Percentiles rank a stretch among this genome's conserved stretches.
These are phyloP conservation scores for Malus fusca DNA, from an alignment of 306 rosid species.

Conservation along the genomic window DNA sequence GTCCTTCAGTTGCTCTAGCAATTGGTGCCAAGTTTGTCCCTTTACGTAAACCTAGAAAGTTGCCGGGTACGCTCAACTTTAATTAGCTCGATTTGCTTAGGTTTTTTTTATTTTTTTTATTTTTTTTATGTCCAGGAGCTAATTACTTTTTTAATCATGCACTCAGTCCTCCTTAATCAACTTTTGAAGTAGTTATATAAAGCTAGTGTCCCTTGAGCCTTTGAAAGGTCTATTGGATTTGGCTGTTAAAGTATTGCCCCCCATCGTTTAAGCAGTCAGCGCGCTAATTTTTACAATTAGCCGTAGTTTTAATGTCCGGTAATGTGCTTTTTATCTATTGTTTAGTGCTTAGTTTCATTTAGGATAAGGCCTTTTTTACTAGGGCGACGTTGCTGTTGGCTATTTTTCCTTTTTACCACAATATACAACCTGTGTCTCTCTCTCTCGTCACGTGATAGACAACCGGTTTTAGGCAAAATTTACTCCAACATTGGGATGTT, in stretches of 20 bases:
- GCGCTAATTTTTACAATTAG: neutral
- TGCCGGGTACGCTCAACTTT: conserved; percentile 54
- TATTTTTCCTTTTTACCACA: neutral
- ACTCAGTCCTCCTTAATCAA: neutral
- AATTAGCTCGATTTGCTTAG: neutral
- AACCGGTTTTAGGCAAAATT: too few relatives aligned
- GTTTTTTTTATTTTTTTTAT: neutral
- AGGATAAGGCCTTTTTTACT: neutral
- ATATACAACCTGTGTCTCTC: neutral
- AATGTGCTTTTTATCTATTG: neutral
- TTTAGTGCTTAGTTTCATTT: neutral
- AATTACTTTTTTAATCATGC: neutral
- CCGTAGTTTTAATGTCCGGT: too few relatives aligned
- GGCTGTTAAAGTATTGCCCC: neutral
- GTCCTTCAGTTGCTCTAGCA: conserved; percentile 82
- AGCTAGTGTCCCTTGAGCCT: neutral
- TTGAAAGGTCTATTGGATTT: neutral
- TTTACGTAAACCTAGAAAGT: conserved; percentile 88
- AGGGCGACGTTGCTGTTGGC: too few relatives aligned
- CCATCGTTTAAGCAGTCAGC: neutral
- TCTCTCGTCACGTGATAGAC: neutral
- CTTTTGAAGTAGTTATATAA: neutral
- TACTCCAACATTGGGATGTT: too few relatives aligned
- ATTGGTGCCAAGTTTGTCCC: conserved; percentile 98
- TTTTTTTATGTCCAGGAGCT: neutral